These are phyloP conservation scores for Venturia aucupariae DNA, from an alignment of 2,329 filamentous ascomycete genomes.

Conservation along the genomic window DNA sequence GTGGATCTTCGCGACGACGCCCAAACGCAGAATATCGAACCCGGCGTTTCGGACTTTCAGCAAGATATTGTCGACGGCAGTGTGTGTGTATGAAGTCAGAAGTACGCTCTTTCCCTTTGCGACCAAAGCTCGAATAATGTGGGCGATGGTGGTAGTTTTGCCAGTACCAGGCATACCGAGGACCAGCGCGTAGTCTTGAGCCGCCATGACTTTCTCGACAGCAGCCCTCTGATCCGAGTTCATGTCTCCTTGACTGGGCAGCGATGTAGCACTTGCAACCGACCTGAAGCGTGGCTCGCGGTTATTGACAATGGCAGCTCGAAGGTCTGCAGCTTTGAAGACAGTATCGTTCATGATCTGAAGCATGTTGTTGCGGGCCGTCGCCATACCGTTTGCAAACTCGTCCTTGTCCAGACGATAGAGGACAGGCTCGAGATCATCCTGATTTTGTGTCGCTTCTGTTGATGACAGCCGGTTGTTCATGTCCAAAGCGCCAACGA, in stretches of 20 bases:
- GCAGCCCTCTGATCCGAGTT: constrained; percentile 82
- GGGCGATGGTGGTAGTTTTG: constrained; percentile 95
- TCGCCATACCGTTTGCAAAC: constrained; percentile 96
- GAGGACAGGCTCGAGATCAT: constrained; percentile 48
- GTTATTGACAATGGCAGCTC: constrained; percentile 72
- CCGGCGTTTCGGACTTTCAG: constrained; percentile 77
- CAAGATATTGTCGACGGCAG: constrained; percentile 94
- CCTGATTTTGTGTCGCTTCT: constrained; percentile 26
- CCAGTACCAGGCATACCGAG: constrained; percentile 97
- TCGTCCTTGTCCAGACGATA: constrained; percentile 96
- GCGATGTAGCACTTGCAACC: constrained; percentile 51
- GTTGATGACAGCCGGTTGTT: constrained; percentile 15
- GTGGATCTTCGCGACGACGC: constrained; percentile 76
- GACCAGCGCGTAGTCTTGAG: constrained; percentile 91
- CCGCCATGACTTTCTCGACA: constrained; percentile 91
- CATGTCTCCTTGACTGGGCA: constrained; percentile 54
- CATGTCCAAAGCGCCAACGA: constrained; percentile 86
- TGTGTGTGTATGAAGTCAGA: constrained; percentile 92
- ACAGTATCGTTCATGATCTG: constrained; percentile 79
- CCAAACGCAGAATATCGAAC: constrained; percentile 75
- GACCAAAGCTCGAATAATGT: constrained; percentile 86
- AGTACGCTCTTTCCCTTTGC: constrained; percentile 87
- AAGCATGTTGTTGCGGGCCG: constrained; percentile 85
- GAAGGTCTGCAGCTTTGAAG: constrained; percentile 61
- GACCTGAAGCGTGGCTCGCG: constrained; percentile 64